These are phyloP conservation scores for Kandelia obovata DNA, from an alignment of 345 rosid species.

Conservation along the genomic window DNA sequence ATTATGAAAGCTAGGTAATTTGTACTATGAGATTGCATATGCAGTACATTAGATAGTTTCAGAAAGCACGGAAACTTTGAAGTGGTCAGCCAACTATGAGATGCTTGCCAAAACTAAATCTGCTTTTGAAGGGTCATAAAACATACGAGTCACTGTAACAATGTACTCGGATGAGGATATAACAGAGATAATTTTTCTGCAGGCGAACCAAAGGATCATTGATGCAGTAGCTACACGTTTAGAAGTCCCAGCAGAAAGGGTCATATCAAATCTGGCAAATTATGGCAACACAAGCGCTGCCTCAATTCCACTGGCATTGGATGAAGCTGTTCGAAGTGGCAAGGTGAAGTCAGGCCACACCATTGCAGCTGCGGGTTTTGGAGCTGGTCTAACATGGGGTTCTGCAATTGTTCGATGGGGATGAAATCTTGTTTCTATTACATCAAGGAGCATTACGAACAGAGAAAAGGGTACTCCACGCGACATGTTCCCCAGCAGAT, in stretches of 20 bases:
- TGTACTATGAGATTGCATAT: no score
- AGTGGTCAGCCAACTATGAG: background rate
- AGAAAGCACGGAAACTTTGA: background rate
- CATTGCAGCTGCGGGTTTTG: slow-evolving; percentile 81
- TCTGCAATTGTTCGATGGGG: slow-evolving; percentile 88
- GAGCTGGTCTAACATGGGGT: slow-evolving; percentile 97
- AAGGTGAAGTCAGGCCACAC: slow-evolving; percentile 76
- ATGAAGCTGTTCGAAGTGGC: slow-evolving; percentile 84
- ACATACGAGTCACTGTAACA: background rate
- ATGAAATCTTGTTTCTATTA: slow-evolving; percentile 26
- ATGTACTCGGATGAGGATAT: background rate
- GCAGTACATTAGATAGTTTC: background rate
- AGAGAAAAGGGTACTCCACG: slow-evolving; percentile 13
- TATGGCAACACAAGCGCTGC: slow-evolving; percentile 95
- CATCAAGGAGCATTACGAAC: background rate
- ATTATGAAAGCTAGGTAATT: no score
- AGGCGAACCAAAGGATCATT: slow-evolving; percentile 97
- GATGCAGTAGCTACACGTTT: slow-evolving; percentile 84
- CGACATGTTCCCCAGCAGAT: slow-evolving; percentile 11
- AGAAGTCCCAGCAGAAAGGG: slow-evolving; percentile 68
- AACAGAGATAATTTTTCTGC: slow-evolving; percentile 25
- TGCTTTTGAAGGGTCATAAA: no score
- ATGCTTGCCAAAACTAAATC: background rate
- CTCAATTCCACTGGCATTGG: slow-evolving; percentile 88
- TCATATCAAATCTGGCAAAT: slow-evolving; percentile 78